These are phyloP conservation scores for Lactarius sanguifluus DNA, from an alignment of 768 basidiomycete genomes.

Conservation along the genomic window DNA sequence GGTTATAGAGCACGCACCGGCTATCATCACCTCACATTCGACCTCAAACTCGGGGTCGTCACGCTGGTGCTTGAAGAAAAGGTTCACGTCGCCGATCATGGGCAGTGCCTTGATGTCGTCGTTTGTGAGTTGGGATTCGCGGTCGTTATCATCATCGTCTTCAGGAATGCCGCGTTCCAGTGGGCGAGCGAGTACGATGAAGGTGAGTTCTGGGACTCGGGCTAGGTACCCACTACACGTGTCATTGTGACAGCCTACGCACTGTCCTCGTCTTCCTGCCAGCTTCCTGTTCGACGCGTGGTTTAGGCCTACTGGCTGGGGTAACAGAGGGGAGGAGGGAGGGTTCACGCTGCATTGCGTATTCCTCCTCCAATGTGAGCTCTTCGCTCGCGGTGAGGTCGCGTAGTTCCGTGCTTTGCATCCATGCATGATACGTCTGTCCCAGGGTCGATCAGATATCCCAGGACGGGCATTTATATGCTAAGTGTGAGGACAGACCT, in stretches of 20 bases:
- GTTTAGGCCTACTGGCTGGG: neutral
- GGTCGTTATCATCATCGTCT: neutral
- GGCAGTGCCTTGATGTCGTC: slow-evolving; percentile 42
- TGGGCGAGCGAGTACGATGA: slow-evolving; percentile 72
- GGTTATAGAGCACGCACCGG: slow-evolving; percentile 47
- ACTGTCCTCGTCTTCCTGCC: slow-evolving; percentile 87
- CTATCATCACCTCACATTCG: slow-evolving; percentile 93
- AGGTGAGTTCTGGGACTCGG: slow-evolving; percentile 65
- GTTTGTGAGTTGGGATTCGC: slow-evolving; percentile 19
- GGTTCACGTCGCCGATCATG: slow-evolving; percentile 93
- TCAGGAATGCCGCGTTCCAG: slow-evolving; percentile 17
- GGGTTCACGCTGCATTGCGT: slow-evolving; percentile 80
- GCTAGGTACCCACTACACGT: neutral
- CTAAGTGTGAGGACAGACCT: slow-evolving; percentile 33
- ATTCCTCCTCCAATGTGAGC: slow-evolving; percentile 75
- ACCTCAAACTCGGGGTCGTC: slow-evolving; percentile 52
- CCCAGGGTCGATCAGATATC: neutral
- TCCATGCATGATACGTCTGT: slow-evolving; percentile 88
- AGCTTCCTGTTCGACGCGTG: slow-evolving; percentile 54
- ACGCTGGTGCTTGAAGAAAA: slow-evolving; percentile 68
- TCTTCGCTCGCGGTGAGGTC: slow-evolving; percentile 84
- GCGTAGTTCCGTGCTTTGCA: slow-evolving; percentile 71
- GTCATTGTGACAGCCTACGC: slow-evolving; percentile 28
- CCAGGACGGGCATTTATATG: neutral
- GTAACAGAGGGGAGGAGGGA: neutral